Evolutionary conservation across 2,329 filamentous ascomycete species (phyloP).

Genomic region (Penicillium hesseltinei): DNA sequence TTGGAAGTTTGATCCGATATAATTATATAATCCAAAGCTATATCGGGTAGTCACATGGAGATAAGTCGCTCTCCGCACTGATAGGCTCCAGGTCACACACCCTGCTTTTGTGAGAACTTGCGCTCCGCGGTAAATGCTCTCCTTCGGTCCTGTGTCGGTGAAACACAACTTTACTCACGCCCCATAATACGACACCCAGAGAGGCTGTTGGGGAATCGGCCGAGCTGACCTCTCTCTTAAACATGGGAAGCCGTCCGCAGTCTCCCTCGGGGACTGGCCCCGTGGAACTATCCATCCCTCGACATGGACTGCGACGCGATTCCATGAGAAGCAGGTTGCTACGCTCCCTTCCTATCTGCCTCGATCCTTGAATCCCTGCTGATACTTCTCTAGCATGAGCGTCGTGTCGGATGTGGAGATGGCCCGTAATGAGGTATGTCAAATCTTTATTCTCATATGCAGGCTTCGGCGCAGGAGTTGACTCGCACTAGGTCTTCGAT

Average conservation of each 20-base stretch:
- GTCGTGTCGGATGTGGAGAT: conserved; percentile 97
- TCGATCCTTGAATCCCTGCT: conserved; percentile 8
- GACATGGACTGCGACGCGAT: conserved; percentile 31
- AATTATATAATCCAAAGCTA: background rate
- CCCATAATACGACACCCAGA: background rate
- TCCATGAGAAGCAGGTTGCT: conserved; percentile 43
- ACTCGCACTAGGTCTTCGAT: conserved; percentile 64
- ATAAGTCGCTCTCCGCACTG: conserved; percentile 10
- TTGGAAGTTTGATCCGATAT: background rate
- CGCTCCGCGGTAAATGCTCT: background rate
- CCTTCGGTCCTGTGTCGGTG: background rate
- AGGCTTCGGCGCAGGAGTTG: conserved; percentile 1
- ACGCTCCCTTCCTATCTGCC: background rate
- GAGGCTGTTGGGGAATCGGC: background rate
- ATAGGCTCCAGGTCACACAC: conserved; percentile 10
- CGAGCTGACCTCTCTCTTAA: conserved; percentile 5
- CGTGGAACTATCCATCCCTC: conserved; percentile 23
- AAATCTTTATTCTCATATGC: background rate
- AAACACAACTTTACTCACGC: background rate
- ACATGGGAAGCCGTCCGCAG: conserved; percentile 32
- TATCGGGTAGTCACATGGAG: conserved; percentile 2
- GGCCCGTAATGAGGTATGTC: conserved; percentile 83
- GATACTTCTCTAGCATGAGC: conserved; percentile 54
- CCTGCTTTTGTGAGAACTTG: background rate
- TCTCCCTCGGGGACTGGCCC: conserved; percentile 25